Percentiles rank a stretch among this genome's conserved stretches.
Evolutionary conservation across 73 alveolate genomes (phyloP).

Genomic region (Paramecium octaurelia): DNA sequence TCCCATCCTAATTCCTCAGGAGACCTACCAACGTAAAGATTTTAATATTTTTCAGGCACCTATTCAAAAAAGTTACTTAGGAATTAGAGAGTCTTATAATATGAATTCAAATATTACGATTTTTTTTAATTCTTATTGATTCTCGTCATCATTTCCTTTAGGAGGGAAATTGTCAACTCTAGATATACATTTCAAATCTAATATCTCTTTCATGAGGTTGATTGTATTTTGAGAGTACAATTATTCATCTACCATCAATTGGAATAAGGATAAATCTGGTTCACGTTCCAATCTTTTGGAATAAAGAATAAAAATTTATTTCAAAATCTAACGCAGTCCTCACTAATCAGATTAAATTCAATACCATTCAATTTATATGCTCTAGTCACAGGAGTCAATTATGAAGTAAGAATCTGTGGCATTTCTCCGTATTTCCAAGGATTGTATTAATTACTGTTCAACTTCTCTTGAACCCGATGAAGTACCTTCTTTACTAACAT

Average conservation of each 20-base stretch:
- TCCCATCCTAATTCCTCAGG: conserved; percentile 53
- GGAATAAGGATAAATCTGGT: neutral
- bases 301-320: neutral
- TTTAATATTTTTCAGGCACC: neutral
- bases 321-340: neutral
- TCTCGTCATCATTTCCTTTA: neutral
- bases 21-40: neutral
- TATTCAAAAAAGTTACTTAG: conserved; percentile 33
- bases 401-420: neutral
- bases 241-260: conserved; percentile 15
- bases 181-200: neutral
- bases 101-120: neutral
- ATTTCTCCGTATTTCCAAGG: conserved; percentile 33
- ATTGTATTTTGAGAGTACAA: neutral
- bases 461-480: neutral
- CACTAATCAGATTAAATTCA: neutral
- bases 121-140: neutral
- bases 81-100: neutral
- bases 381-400: neutral
- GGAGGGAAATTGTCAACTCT: conserved; percentile 38
- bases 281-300: conserved; percentile 22
- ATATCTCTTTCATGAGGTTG: neutral
- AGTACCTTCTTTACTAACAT: conserved; percentile 8
- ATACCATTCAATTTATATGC: conserved; percentile 30
- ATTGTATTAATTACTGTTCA: conserved; percentile 6